phyloP scores from a whole-genome alignment of 2,329 filamentous ascomycete species.

The Diaporthe eres region DNA sequence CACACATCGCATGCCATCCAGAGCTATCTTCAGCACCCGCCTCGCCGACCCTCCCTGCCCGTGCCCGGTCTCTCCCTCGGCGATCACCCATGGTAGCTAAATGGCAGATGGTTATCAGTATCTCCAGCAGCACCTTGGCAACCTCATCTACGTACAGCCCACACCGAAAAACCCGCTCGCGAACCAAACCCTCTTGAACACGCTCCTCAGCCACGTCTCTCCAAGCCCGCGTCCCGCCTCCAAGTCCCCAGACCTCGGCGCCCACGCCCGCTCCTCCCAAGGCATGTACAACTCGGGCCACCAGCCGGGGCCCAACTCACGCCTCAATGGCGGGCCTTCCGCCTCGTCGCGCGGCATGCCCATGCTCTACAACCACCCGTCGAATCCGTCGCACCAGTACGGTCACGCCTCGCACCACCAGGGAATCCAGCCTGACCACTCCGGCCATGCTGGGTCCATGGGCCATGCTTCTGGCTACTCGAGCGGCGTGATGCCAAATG shows the following conservation, averaged over 20 bases:
- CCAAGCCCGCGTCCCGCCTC: conserved; percentile 49
- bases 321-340: conserved; percentile 79
- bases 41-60: conserved; percentile 15
- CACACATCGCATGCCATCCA: conserved; percentile 49
- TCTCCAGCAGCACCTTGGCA: conserved; percentile 70
- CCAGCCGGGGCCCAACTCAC: conserved; percentile 81
- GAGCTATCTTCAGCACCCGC: conserved; percentile 45
- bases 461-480: conserved; percentile 74
- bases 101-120: conserved; percentile 80
- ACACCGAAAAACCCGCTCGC: conserved; percentile 60
- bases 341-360: conserved; percentile 63
- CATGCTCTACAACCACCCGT: conserved; percentile 79
- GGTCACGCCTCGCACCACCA: conserved; percentile 76
- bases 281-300: conserved; percentile 82
- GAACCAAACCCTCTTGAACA: conserved; percentile 51
- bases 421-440: conserved; percentile 71
- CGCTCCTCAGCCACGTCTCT: conserved; percentile 52
- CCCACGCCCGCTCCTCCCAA: conserved; percentile 51
- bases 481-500: conserved; percentile 74
- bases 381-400: conserved; percentile 72
- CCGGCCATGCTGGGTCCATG: conserved; percentile 68
- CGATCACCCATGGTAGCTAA: conserved; percentile 60
- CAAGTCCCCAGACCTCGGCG: conserved; percentile 49
- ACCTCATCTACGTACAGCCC: conserved; percentile 70
- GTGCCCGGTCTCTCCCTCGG: conserved; percentile 21